Base-by-base conservation (phyloP, 163 green algal genomes). In the Smithsoniella earleae region DNA sequence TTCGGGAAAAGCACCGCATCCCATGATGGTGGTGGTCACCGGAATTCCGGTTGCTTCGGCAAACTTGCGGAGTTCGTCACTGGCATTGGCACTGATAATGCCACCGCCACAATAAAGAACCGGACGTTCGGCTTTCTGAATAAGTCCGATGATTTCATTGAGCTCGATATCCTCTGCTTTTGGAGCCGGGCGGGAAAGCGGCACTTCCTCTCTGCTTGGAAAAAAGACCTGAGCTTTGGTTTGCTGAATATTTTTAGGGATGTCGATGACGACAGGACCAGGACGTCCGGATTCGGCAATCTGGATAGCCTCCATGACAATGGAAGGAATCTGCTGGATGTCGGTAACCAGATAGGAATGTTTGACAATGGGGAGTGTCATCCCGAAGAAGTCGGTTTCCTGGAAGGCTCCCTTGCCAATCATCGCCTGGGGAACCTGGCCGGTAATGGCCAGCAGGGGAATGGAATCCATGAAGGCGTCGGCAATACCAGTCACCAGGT, bases 261-360 rank as follows among this genome's bases (percentile, higher is more conserved):
- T 86, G 74, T 97, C 92, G 2, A 98, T 85, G 75, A 98, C 87
- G 52, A 98, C 92, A 1, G 93, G 93, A 28, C 92, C 91, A 38
- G 92, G 91, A 37, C 92, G 79, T 33, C 92, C 92, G 16, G 89
- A 89, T 43, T 83, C 79, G 10, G 76, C 82, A 6, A 30, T 40
- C 40, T 25, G 38, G 77, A 99, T 98, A 4, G 94, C 94, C 85
- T 98, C 93, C 80, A 94, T 93, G 16, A 98, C 83, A 27, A 98
- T 79, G 44, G 93, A 84, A 4, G 93, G 92, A 66, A 98, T 90
- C 81, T 98, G 93, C 22, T 92, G 85, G 33, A 96, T 83, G 79
- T 97, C 88, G 89, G 96, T 94, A 10, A 99, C 92, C 69, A 98
- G 86, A 84, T 95, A 98, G 84, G 98, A 98, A 86, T 97, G 90